Conservation (phyloP, 345 rosid species). For the Salix udensis region DNA sequence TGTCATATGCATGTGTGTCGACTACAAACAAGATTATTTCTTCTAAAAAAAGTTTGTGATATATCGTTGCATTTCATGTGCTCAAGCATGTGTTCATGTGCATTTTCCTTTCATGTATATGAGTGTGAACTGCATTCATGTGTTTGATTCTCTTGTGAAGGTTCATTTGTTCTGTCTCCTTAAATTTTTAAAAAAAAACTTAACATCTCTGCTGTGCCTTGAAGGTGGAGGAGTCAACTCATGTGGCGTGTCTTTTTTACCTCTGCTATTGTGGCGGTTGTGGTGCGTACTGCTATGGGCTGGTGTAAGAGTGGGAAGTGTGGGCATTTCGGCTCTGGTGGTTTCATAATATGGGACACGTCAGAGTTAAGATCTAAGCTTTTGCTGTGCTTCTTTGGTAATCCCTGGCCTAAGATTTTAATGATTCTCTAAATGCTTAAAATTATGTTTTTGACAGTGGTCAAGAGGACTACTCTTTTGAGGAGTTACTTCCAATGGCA, state of each 20-base stretch:
- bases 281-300: slow-evolving; percentile 93
- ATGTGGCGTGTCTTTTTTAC: slow-evolving; percentile 99
- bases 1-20: neutral
- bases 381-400: neutral
- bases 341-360: slow-evolving; percentile 89
- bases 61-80: neutral
- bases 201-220: slow-evolving; percentile 20
- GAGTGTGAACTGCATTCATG: neutral
- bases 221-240: slow-evolving; percentile 99
- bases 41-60: neutral
- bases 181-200: neutral
- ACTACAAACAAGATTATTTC: neutral
- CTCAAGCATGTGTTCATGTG: neutral
- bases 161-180: neutral
- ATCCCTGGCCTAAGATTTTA: slow-evolving; percentile 6
- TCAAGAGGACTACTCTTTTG: slow-evolving; percentile 92
- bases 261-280: slow-evolving; percentile 96
- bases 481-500: slow-evolving; percentile 94
- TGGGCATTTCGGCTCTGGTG: slow-evolving; percentile 96
- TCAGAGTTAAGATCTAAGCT: slow-evolving; percentile 63
- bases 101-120: neutral
- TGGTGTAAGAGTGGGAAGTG: slow-evolving; percentile 95
- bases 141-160: neutral
- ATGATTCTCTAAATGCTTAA: slow-evolving; percentile 16
- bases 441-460: slow-evolving; percentile 46